These are phyloP conservation scores for Suhomyces emberorum DNA, from an alignment of 805 yeast genomes.

Conservation along the genomic window DNA sequence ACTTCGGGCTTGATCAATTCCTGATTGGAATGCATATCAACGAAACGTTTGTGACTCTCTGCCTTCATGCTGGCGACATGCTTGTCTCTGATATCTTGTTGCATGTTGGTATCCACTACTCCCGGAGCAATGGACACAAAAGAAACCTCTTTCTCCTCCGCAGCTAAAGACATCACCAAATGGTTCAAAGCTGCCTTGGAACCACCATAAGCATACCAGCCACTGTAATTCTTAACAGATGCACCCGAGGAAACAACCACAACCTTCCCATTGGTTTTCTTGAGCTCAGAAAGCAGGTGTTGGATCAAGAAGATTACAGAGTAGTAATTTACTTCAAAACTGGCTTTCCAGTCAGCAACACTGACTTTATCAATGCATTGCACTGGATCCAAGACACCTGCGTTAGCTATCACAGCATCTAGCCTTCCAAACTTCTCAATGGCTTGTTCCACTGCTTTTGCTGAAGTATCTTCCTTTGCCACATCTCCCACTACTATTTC, in stretches of 20 bases:
- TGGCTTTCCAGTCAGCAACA: conserved; percentile 54
- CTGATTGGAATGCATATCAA: conserved; percentile 54
- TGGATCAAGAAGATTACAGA: conserved; percentile 62
- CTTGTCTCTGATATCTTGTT: conserved; percentile 66
- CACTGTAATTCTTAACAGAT: conserved; percentile 53
- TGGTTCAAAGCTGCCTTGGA: conserved; percentile 91
- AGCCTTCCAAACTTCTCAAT: conserved; percentile 51
- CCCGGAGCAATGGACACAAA: conserved; percentile 88
- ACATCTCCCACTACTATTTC: conserved; percentile 60
- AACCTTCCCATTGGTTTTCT: conserved; percentile 54
- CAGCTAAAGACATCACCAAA: conserved; percentile 61
- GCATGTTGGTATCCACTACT: conserved; percentile 91
- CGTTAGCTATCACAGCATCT: conserved; percentile 70
- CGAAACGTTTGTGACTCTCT: conserved; percentile 58
- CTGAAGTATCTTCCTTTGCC: conserved; percentile 35
- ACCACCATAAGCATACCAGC: conserved; percentile 91
- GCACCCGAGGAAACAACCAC: conserved; percentile 93
- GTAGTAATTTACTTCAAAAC: conserved; percentile 77
- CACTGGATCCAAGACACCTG: conserved; percentile 84
- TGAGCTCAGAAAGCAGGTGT: conserved; percentile 55
- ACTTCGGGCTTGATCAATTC: conserved; percentile 63
- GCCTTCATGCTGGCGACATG: conserved; percentile 59
- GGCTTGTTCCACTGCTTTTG: conserved; percentile 43
- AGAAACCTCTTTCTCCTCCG: conserved; percentile 58
- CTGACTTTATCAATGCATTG: conserved; percentile 46